A percentile compares a stretch with the other conserved stretches of the same genome.
These are phyloP conservation scores for Emiliania huxleyi DNA, from an alignment of 78 protist genomes.

Conservation along the genomic window DNA sequence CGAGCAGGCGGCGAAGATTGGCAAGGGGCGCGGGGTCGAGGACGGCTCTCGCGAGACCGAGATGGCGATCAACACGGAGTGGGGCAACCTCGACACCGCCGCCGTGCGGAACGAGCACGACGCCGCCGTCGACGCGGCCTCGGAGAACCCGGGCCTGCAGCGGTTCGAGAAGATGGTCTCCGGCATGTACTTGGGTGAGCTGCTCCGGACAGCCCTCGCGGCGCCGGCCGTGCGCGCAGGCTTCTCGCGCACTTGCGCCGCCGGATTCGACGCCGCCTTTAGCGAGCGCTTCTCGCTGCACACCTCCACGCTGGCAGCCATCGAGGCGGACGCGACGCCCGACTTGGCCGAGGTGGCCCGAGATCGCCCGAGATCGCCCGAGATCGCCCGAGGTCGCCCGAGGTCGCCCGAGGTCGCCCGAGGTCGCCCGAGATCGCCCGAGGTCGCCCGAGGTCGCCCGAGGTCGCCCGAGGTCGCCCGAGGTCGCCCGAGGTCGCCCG, in stretches of 20 bases:
- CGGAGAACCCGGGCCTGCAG: slow-evolving; percentile 32
- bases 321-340: neutral
- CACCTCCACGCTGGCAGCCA: neutral
- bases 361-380: too few relatives aligned
- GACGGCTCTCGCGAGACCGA: neutral
- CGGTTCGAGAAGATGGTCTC: slow-evolving; percentile 56
- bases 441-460: too few relatives aligned
- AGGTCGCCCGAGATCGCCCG: too few relatives aligned
- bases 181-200: slow-evolving; percentile 63
- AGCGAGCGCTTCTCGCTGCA: neutral
- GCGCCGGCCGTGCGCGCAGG: neutral
- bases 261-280: neutral
- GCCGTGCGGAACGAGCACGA: neutral
- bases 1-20: neutral
- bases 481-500: too few relatives aligned
- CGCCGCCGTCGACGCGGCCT: neutral
- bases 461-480: too few relatives aligned
- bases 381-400: too few relatives aligned
- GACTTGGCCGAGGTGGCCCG: neutral
- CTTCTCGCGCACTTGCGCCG: neutral
- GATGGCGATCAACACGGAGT: slow-evolving; percentile 55
- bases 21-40: neutral
- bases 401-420: too few relatives aligned
- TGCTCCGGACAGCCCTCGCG: slow-evolving; percentile 17
- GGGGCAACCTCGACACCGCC: slow-evolving; percentile 44